Conservation (phyloP, 2,329 filamentous ascomycete genomes). For the Aspergillus fumigatiaffinis region DNA sequence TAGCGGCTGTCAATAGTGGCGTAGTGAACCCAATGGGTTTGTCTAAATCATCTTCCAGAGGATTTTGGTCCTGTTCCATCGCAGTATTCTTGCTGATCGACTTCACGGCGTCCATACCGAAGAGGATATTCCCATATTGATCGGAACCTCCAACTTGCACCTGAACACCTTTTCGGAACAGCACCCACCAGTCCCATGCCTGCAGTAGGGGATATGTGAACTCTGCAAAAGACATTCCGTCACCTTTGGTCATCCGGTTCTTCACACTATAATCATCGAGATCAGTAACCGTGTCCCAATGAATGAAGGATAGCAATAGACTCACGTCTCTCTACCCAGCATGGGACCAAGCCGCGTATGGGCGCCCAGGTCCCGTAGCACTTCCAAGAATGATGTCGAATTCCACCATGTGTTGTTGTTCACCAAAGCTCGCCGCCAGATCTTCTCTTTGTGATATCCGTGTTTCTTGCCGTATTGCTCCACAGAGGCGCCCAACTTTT, state of each 20-base stretch:
- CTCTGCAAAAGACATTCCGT: conserved; percentile 91
- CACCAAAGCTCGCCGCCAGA: conserved; percentile 63
- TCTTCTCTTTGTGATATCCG: conserved; percentile 60
- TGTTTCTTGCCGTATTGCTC: conserved; percentile 62
- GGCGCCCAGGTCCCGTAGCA: conserved; percentile 69
- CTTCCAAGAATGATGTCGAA: conserved; percentile 65
- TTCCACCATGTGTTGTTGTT: conserved; percentile 88
- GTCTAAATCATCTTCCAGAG: conserved; percentile 34
- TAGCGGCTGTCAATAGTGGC: conserved; percentile 78
- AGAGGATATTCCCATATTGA: conserved; percentile 93
- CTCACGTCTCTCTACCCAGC: conserved; percentile 82
- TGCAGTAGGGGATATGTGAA: conserved; percentile 92
- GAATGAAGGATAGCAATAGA: conserved; percentile 18
- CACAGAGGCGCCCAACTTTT: conserved; percentile 70
- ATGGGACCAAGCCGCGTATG: conserved; percentile 77
- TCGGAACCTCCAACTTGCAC: conserved; percentile 94
- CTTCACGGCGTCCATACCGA: conserved; percentile 82
- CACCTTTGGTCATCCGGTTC: conserved; percentile 74
- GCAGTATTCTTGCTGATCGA: conserved; percentile 55
- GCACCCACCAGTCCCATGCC: conserved; percentile 93
- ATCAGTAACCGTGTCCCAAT: neutral
- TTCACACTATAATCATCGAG: conserved; percentile 58
- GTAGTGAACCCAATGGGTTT: conserved; percentile 81
- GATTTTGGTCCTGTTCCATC: conserved; percentile 34
- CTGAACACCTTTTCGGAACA: conserved; percentile 69